Evolutionary conservation across 192 early-diverging fungal genomes (phyloP), one percentile per base, ranked within the genome.

Genomic region (Linnemannia zychae): DNA sequence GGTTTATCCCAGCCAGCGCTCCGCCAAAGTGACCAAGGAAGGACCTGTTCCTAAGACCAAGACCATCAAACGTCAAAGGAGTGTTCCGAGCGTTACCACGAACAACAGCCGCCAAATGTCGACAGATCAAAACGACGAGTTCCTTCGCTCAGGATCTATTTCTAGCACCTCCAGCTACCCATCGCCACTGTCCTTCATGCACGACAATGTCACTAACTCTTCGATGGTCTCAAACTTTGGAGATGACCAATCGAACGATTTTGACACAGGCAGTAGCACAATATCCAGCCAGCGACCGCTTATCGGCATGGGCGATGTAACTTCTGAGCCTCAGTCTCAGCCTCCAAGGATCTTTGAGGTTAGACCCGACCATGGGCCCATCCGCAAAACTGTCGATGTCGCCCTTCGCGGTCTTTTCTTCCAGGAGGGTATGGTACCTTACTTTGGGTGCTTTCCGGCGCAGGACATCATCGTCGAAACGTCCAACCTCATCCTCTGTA

Each of bases 331-430:
- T 4, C 67, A 63, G 24, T 5, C 37, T n/a, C 82, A 71, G 31
- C 46, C 73, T 7, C 82, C 82, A 60, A 67, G 40, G 60, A 71
- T 84, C 20, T 70, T 69, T 16, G 82, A 84, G 22, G 68, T 79
- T 2, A 38, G 82, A 31, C 82, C 82, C 4, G 77, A 79, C 34
- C 73, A 75, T 24, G 82, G 82, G 4, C 82, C 82, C 0, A 75
- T 84, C 34, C 82, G 77, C 57, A 84, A 84, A 60, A 71, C 72
- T 3, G 79, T 73, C 0, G 82, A 79, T 67, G 82, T 84, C 52
- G 40, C 75, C 24, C 52, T 84, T 12, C 82, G 82, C 53, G 82
- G 76, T 9, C 28, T 84, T 18, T 84, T 40, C 40, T 84, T 84
- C 22, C 37, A 60, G 13, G 82, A 84, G 1, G 82, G 82, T 3